Base-by-base conservation (phyloP, 2,329 filamentous ascomycete species). In the Apiospora koreana region DNA sequence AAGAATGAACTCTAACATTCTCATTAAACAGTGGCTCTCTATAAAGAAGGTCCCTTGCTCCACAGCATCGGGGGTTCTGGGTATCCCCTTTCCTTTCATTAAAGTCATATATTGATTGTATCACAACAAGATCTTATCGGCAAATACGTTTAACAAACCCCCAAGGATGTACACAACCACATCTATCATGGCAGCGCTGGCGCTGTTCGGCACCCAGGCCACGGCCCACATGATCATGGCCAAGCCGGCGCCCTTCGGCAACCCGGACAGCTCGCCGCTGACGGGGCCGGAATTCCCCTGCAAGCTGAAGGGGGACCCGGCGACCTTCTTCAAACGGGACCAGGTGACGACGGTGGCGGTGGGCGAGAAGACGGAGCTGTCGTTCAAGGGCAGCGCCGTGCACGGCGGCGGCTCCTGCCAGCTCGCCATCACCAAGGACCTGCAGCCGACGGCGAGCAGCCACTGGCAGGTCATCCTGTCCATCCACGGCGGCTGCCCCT, bases 391-490 rank as follows among this genome's bases (percentile, higher is more conserved):
- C 65, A 81, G 84, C 67, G 92, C 92, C 5, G 86, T 87, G 0
- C 92, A 94, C 75, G 92, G 92, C 50, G 92, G 92, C 71, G 92
- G 92, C 0, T 92, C 89, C 1, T 94, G 92, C 78, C 92, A 95
- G 77, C 84, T 94, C 75, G 88, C 87, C 31, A 80, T 94, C 72
- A 92, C 91, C 0, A 89, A 88, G 42, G 92, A 94, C 73, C 84
- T 72, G 7, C 71, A 74, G 54, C 78, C 78, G 1, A 74, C 71
- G 16, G 72, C 58, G 21, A 74, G 72, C 6, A 86, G 85, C 1
- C 85, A 85, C 65, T 94, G 90, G 88, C 89, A 91, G 75, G 92
- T 94, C 74, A 92, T 94, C 76, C 85, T 92, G 74, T 91, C 88
- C 0, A 89, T 91, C 66, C 83, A 91, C 58, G 92, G 92, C 38